phyloP scores from a whole-genome alignment of 2,329 filamentous ascomycete genomes.

The Stemphylium vesicarium region DNA sequence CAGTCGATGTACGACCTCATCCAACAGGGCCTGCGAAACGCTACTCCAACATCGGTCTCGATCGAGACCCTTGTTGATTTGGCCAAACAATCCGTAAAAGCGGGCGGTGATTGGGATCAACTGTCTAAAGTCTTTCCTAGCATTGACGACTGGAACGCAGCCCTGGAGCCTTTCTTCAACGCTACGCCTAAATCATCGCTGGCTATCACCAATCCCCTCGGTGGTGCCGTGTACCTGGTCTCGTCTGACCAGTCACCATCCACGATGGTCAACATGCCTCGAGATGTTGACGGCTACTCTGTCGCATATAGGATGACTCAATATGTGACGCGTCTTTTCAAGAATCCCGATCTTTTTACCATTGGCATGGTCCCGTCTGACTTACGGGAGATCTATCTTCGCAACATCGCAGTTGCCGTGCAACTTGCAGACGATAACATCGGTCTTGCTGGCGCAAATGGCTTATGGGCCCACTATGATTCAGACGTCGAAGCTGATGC shows the following conservation, averaged over 20 bases:
- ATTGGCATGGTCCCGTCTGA: conserved; percentile 41
- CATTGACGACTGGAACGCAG: conserved; percentile 67
- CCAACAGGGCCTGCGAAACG: conserved; percentile 57
- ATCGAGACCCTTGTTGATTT: conserved; percentile 64
- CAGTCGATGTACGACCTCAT: conserved; percentile 61
- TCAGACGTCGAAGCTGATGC: conserved; percentile 60
- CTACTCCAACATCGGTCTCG: conserved; percentile 52
- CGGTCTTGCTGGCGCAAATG: conserved; percentile 61
- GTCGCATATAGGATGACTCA: conserved; percentile 76
- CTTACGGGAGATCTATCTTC: conserved; percentile 46
- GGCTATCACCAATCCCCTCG: conserved; percentile 74
- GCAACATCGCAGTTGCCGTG: conserved; percentile 60
- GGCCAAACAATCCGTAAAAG: conserved; percentile 56
- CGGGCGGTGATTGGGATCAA: conserved; percentile 32
- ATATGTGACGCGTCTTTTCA: conserved; percentile 69
- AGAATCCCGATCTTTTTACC: conserved; percentile 46
- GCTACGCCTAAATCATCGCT: conserved; percentile 66
- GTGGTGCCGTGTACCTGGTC: conserved; percentile 72
- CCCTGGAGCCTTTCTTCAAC: conserved; percentile 64
- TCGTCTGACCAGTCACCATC: conserved; percentile 31
- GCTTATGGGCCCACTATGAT: conserved; percentile 57
- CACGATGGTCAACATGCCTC: conserved; percentile 47
- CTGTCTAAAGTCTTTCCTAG: conserved; percentile 66
- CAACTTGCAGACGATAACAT: conserved; percentile 67
- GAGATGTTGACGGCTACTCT: conserved; percentile 74